Percentiles rank a stretch among this genome's conserved stretches.
phyloP scores from a whole-genome alignment of 371 early-diverging fungal genomes.

The Coemansia sp. region DNA sequence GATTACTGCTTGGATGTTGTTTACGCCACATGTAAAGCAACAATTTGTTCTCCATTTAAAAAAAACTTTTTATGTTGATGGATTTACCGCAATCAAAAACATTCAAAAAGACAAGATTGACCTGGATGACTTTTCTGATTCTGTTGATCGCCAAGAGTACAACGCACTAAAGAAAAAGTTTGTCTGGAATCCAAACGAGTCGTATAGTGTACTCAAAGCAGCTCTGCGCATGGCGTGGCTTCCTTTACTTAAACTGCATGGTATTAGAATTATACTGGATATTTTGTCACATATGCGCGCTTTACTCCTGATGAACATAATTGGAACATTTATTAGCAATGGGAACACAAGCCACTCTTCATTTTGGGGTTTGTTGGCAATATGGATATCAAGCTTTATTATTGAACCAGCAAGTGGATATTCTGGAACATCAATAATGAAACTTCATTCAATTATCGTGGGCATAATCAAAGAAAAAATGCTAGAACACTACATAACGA shows the following conservation, averaged over 20 bases:
- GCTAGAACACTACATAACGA: neutral
- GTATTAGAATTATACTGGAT: neutral
- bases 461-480: neutral
- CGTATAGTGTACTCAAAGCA: neutral
- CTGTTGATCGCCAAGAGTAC: neutral
- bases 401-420: neutral
- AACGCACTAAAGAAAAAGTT: neutral
- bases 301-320: constrained; percentile 1
- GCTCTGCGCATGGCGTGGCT: neutral
- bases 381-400: neutral
- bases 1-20: neutral
- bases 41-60: neutral
- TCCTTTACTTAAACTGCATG: neutral
- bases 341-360: neutral
- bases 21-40: neutral
- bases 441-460: neutral
- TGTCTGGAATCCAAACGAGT: neutral
- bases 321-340: neutral
- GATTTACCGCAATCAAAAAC: neutral
- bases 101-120: neutral
- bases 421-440: neutral
- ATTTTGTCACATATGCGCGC: neutral
- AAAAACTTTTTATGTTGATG: neutral
- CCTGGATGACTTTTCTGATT: neutral
- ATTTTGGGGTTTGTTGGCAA: neutral